Conservation (phyloP, 2,329 filamentous ascomycete species). For the Tolypocladium guangdongense region DNA sequence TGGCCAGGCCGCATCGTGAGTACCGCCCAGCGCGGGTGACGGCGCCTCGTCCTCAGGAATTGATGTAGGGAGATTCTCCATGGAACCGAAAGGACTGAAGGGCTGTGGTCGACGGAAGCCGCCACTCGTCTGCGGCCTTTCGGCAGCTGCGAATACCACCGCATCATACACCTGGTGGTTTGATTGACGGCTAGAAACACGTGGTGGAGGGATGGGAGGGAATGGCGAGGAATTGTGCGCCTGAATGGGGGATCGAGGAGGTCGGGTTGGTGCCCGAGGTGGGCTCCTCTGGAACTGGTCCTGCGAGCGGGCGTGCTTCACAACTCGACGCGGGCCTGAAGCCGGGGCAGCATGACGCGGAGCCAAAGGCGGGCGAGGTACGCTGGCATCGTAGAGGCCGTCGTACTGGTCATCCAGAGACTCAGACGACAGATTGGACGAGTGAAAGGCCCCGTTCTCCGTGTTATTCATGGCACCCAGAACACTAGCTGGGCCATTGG, state of each 20-base stretch:
- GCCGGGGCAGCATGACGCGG: conserved; percentile 10
- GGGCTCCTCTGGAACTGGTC: conserved; percentile 37
- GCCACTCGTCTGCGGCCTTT: conserved; percentile 33
- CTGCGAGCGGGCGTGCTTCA: conserved; percentile 36
- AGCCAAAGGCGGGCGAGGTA: conserved; percentile 7
- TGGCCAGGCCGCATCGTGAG: conserved; percentile 32
- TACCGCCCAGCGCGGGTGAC: conserved; percentile 30
- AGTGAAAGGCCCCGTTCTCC: neutral
- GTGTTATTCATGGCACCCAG: neutral
- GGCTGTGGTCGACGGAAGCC: conserved; percentile 34
- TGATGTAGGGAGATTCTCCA: conserved; percentile 6
- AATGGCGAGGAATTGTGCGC: conserved; percentile 16
- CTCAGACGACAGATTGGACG: conserved; percentile 16
- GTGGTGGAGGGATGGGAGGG: conserved; percentile 37
- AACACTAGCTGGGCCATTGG: neutral
- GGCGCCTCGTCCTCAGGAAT: conserved; percentile 7
- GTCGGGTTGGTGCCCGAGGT: conserved; percentile 33
- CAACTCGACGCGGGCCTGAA: conserved; percentile 20
- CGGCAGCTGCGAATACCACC: conserved; percentile 19
- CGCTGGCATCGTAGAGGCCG: neutral
- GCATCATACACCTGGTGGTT: conserved; percentile 30
- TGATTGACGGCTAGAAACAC: conserved; percentile 44
- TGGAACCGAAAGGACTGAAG: conserved; percentile 19
- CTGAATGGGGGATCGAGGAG: conserved; percentile 32
- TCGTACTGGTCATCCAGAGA: conserved; percentile 11